Evolutionary conservation across 345 rosid genomes (phyloP).

Genomic region (Bruguiera gymnorhiza): DNA sequence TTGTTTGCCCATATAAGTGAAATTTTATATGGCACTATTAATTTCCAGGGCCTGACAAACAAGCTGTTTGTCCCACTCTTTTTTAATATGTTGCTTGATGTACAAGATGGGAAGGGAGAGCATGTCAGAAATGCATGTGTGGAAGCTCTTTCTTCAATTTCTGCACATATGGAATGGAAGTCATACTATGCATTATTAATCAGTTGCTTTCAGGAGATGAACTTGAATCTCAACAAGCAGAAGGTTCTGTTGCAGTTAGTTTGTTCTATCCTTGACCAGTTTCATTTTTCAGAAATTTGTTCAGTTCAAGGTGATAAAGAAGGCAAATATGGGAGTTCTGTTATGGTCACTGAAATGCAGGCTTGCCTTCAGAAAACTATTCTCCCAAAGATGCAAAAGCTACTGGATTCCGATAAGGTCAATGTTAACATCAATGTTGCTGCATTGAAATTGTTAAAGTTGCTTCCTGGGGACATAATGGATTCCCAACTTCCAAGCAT

Average conservation of each 20-base stretch:
- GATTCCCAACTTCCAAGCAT: slow-evolving; percentile 74
- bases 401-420: slow-evolving; percentile 56
- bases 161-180: slow-evolving; percentile 74
- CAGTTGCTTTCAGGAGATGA: slow-evolving; percentile 74
- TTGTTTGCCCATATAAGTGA: slow-evolving; percentile 9
- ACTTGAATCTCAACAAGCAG: slow-evolving; percentile 51
- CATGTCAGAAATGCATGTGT: slow-evolving; percentile 62
- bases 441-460: slow-evolving; percentile 76
- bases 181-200: slow-evolving; percentile 60
- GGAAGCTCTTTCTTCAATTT: slow-evolving; percentile 72
- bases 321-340: slow-evolving; percentile 21
- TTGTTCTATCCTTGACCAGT: slow-evolving; percentile 70
- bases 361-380: slow-evolving; percentile 53
- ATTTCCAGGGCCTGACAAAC: slow-evolving; percentile 61
- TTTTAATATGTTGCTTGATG: slow-evolving; percentile 75
- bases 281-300: slow-evolving; percentile 51
- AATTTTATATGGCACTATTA: slow-evolving; percentile 8
- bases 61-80: slow-evolving; percentile 75
- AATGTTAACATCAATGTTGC: slow-evolving; percentile 66
- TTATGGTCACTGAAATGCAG: slow-evolving; percentile 40
- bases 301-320: slow-evolving; percentile 34
- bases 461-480: slow-evolving; percentile 75
- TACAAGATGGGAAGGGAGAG: slow-evolving; percentile 65
- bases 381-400: slow-evolving; percentile 68
- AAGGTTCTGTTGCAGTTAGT: slow-evolving; percentile 63